Evolutionary conservation across 208 protist species (phyloP), one percentile per base, ranked within the genome.

Genomic region (Acanthamoeba sp.): DNA sequence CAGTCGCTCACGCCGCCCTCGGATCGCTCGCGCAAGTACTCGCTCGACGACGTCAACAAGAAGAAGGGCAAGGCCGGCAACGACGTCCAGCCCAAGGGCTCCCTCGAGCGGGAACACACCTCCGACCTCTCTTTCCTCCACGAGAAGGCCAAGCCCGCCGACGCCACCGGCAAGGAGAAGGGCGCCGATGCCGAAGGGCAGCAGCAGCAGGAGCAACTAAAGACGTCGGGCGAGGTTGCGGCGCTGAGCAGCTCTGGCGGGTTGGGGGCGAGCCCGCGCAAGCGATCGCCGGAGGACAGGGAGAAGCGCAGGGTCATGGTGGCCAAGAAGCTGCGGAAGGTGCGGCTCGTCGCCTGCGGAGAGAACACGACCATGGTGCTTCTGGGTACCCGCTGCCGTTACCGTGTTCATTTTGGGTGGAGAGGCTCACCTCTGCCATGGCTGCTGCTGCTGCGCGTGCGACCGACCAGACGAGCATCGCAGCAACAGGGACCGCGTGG

Each of bases 361-460:
- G 73, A 85, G 42, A 85, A 85, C 45, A 85, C 42, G 5, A 85
- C 76, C 20, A 85, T 85, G 76, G 42, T 85, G 42, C 76, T 85
- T n/a, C 76, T 85, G 38, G 73, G 73, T 84, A 29, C 73, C 20
- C 27, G 73, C 22, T 84, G 9, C 10, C 24, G n/a, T 57, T 2
- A 55, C 32, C 5, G 6, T 29, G 4, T 55, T 55, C 48, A 2
- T 2, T 34, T 48, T 87, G 78, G 42, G 7, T n/a, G n/a, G n/a
- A n/a, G n/a, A n/a, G n/a, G n/a, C n/a, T n/a, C n/a, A n/a, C n/a
- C n/a, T n/a, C n/a, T n/a, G n/a, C n/a, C n/a, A n/a, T n/a, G n/a
- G n/a, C n/a, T n/a, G n/a, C 27, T 36, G 34, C 6, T 82, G 24
- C n/a, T 7, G 59, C 14, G 24, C 76, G 7, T 40, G 29, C 32